phyloP scores from a whole-genome alignment of 192 early-diverging fungal genomes.

The Coemansia sp. region DNA sequence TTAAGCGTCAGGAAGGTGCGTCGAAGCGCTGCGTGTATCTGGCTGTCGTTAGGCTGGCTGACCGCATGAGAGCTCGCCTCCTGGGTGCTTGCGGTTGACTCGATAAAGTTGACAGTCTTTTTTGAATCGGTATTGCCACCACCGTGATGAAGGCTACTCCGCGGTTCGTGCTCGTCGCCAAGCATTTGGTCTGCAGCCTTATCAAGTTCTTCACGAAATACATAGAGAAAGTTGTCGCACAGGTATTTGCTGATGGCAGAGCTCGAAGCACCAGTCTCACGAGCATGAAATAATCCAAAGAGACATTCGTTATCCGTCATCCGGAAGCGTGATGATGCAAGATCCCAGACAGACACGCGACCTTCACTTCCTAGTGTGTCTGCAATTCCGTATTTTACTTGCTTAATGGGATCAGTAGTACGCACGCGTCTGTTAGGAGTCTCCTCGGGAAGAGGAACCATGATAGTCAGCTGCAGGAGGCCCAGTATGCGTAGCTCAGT shows the following conservation, averaged over 20 bases:
- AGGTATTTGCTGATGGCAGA: conserved; percentile 61
- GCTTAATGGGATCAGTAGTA: conserved; percentile 80
- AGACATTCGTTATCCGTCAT: conserved; percentile 84
- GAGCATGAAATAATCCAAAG: conserved; percentile 85
- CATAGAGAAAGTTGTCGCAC: conserved; percentile 66
- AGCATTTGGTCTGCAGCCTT: conserved; percentile 58
- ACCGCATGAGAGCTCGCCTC: conserved; percentile 11
- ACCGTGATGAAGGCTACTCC: background rate
- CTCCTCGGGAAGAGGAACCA: conserved; percentile 80
- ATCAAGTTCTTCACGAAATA: conserved; percentile 73
- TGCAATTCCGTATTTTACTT: conserved; percentile 84
- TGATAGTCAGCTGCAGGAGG: conserved; percentile 86
- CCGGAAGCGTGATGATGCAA: conserved; percentile 80
- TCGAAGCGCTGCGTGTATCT: conserved; percentile 65
- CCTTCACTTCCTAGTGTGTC: conserved; percentile 72
- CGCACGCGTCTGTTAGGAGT: conserved; percentile 76
- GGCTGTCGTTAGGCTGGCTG: conserved; percentile 33
- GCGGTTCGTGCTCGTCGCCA: conserved; percentile 23
- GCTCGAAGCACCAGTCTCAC: conserved; percentile 55
- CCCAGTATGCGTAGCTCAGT: conserved; percentile 78
- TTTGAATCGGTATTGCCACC: conserved; percentile 8
- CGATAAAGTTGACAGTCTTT: conserved; percentile 49
- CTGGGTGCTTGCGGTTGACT: conserved; percentile 13
- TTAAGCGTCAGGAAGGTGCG: conserved; percentile 82
- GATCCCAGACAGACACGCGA: conserved; percentile 78